phyloP scores from a whole-genome alignment of 306 rosid genomes.

The Luffa aegyptiaca region DNA sequence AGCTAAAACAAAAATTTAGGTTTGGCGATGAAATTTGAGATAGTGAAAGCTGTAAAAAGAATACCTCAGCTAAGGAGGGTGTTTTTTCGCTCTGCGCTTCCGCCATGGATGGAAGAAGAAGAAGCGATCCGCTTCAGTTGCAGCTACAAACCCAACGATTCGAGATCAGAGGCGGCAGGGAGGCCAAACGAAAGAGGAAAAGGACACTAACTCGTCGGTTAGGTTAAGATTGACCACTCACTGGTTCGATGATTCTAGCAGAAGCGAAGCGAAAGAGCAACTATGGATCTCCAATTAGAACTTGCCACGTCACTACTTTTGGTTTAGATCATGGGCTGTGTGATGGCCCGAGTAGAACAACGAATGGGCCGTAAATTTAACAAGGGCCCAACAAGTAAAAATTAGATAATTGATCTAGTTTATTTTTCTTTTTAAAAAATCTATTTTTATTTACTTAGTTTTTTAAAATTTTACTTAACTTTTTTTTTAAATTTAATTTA shows the following conservation, averaged over 20 bases:
- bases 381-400: not conserved
- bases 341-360: not conserved
- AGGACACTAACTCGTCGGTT: constrained; percentile 1
- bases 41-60: not conserved
- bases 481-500: too few relatives aligned
- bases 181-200: constrained; percentile 14
- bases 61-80: constrained; percentile 65
- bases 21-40: not conserved
- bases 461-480: too few relatives aligned
- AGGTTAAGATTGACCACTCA: constrained; percentile 13
- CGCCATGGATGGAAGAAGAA: constrained; percentile 54
- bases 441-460: too few relatives aligned
- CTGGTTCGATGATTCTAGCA: not conserved
- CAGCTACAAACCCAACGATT: not conserved
- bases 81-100: constrained; percentile 34
- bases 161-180: not conserved
- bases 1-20: not conserved
- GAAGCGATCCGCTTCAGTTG: constrained; percentile 17
- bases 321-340: not conserved
- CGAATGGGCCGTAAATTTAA: not conserved
- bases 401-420: not conserved
- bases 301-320: not conserved
- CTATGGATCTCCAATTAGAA: not conserved
- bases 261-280: not conserved
- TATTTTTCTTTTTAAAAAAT: too few relatives aligned